Evolutionary conservation across 768 basidiomycete species (phyloP).

Genomic region (Mycena olivaceomarginata): DNA sequence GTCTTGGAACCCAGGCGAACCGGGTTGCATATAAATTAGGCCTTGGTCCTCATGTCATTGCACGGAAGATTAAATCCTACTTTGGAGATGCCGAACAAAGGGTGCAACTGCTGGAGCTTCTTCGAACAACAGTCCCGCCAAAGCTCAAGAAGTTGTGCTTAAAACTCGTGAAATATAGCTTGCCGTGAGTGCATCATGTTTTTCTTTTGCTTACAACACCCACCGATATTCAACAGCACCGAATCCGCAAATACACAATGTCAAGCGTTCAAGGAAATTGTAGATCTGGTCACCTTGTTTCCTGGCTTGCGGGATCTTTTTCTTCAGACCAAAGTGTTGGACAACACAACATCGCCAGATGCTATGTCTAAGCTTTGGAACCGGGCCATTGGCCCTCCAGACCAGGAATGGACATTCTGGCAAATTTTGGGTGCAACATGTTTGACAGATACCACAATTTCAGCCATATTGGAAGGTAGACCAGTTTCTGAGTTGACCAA

Average conservation of each 20-base stretch:
- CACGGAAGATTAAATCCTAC: not conserved
- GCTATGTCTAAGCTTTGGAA: not conserved
- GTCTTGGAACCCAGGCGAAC: not conserved
- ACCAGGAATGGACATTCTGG: conserved; percentile 15
- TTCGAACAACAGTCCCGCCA: too few species aligned
- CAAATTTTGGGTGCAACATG: conserved; percentile 3
- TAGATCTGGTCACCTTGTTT: too few species aligned
- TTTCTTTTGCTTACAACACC: too few species aligned
- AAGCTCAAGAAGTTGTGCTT: not conserved
- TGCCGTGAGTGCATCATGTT: not conserved
- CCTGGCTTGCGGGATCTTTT: too few species aligned
- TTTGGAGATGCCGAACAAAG: not conserved
- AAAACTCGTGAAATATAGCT: not conserved
- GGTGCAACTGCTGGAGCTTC: too few species aligned
- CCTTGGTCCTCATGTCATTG: not conserved
- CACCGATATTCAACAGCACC: not conserved
- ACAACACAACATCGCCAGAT: not conserved
- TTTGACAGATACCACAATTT: not conserved
- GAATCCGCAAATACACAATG: not conserved
- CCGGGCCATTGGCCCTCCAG: not conserved
- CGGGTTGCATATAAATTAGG: conserved; percentile 1
- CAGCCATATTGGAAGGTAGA: too few species aligned
- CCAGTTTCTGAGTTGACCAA: too few species aligned
- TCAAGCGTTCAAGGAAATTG: too few species aligned
- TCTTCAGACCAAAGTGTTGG: not conserved